Evolutionary conservation across 176 grass and related monocot species (phyloP), one percentile per base, ranked within the genome.

Genomic region (Bolboschoenus planiculmis): DNA sequence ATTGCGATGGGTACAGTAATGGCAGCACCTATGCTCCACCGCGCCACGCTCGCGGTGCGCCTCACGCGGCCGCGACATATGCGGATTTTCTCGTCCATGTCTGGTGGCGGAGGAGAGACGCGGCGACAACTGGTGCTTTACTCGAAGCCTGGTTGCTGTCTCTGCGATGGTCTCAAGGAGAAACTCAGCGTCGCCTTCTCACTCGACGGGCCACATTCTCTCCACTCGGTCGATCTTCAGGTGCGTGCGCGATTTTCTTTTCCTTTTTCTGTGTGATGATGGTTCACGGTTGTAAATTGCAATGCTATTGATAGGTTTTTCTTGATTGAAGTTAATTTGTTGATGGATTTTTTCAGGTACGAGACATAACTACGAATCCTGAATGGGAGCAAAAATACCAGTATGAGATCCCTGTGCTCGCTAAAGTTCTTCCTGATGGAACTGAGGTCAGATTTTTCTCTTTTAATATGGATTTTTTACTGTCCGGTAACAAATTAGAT

Each of bases 361-460:
- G 91, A 73, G 91, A 95, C 67, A 98, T 98, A 56, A 95, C 85
- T 33, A 84, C 78, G 56, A 83, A 95, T 87, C 84, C 82, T 1
- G 92, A 93, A 24, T 95, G 92, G 92, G 92, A 93, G 76, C 74
- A 68, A 55, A 71, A 81, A 33, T 98, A 98, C 84, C 96, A 90
- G 86, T 95, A 99, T 82, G 96, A 99, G 86, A 99, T 99, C 37
- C 96, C 92, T 35, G 96, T 99, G 46, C 68, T 99, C 16, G 91
- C 86, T 51, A 99, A 90, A 65, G 66, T 95, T 66, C 86, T 87
- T 50, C 86, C 89, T 10, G 96, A 99, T 15, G 92, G 96, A 56
- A 91, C 84, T 20, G 91, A 95, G 91, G 96, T 85, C n/a, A 8
- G 20, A 56, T 6, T 14, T 4, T 72, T 26, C n/a, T 51, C 29